Evolutionary conservation across 768 basidiomycete genomes (phyloP).

Genomic region (Termitomyces sp.): DNA sequence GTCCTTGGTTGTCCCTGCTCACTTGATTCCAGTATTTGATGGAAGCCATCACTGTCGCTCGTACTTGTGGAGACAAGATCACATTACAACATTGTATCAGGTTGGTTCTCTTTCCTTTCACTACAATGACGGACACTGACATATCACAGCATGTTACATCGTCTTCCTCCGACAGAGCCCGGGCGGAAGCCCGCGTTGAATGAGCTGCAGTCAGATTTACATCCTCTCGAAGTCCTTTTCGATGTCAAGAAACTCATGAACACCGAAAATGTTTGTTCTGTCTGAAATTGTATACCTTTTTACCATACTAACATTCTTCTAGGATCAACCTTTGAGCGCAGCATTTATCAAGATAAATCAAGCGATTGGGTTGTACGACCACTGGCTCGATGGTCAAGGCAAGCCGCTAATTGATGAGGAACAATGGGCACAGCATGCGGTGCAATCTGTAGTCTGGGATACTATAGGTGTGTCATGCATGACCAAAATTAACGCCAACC

Average conservation of each 20-base stretch:
- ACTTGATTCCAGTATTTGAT: slow-evolving; percentile 45
- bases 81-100: slow-evolving; percentile 79
- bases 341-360: slow-evolving; percentile 66
- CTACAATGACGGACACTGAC: background rate
- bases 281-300: background rate
- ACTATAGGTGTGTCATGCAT: slow-evolving; percentile 44
- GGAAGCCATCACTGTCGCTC: slow-evolving; percentile 76
- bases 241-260: slow-evolving; percentile 75
- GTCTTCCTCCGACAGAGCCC: slow-evolving; percentile 50
- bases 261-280: slow-evolving; percentile 46
- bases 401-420: slow-evolving; percentile 46
- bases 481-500: background rate
- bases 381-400: slow-evolving; percentile 58
- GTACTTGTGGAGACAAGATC: slow-evolving; percentile 63
- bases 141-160: slow-evolving; percentile 55
- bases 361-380: slow-evolving; percentile 63
- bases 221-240: slow-evolving; percentile 70
- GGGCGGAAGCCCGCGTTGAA: slow-evolving; percentile 51
- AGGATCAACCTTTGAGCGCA: slow-evolving; percentile 69
- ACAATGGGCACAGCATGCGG: slow-evolving; percentile 68
- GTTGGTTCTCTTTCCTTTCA: slow-evolving; percentile 23
- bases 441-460: slow-evolving; percentile 70
- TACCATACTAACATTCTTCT: background rate
- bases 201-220: slow-evolving; percentile 69
- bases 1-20: background rate